Evolutionary conservation across 2,329 filamentous ascomycete genomes (phyloP).

Genomic region (Colletotrichum aenigma): DNA sequence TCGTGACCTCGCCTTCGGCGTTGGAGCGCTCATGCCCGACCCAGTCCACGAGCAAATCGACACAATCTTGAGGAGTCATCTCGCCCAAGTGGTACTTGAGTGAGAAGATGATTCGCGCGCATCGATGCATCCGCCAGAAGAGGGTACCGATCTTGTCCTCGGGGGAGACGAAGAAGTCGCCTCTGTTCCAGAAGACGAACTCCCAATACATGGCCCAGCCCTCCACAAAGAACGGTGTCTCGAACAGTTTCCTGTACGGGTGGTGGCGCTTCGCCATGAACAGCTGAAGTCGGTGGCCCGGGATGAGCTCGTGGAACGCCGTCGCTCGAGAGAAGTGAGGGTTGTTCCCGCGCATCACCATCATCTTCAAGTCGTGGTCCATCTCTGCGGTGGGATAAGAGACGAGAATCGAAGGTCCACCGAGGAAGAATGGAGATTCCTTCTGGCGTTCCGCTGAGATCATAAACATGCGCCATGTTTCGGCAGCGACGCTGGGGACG

Average conservation of each 20-base stretch:
- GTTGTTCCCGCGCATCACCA: slow-evolving; percentile 66
- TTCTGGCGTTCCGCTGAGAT: slow-evolving; percentile 58
- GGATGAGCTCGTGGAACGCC: slow-evolving; percentile 67
- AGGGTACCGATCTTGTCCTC: slow-evolving; percentile 61
- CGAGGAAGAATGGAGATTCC: slow-evolving; percentile 64
- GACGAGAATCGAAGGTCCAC: slow-evolving; percentile 57
- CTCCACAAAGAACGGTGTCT: slow-evolving; percentile 63
- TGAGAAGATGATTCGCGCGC: slow-evolving; percentile 62
- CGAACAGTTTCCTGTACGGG: slow-evolving; percentile 56
- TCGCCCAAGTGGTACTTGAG: slow-evolving; percentile 61
- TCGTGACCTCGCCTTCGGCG: slow-evolving; percentile 63
- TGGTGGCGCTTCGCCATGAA: slow-evolving; percentile 50
- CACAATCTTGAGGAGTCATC: slow-evolving; percentile 57
- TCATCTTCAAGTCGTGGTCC: slow-evolving; percentile 58
- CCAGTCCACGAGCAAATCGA: slow-evolving; percentile 59
- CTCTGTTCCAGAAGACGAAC: slow-evolving; percentile 59
- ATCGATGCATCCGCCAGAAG: slow-evolving; percentile 68
- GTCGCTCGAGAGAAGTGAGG: slow-evolving; percentile 61
- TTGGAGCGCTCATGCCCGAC: slow-evolving; percentile 64
- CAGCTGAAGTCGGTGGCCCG: slow-evolving; percentile 60
- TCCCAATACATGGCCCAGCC: slow-evolving; percentile 70
- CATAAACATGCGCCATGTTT: slow-evolving; percentile 61
- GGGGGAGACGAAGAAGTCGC: slow-evolving; percentile 52
- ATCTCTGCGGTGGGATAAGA: slow-evolving; percentile 60
- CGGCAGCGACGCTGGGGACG: slow-evolving; percentile 55